A percentile compares a stretch with the other conserved stretches of the same genome.
phyloP scores from a whole-genome alignment of 306 rosid genomes.

The Cicer chorassanicum region DNA sequence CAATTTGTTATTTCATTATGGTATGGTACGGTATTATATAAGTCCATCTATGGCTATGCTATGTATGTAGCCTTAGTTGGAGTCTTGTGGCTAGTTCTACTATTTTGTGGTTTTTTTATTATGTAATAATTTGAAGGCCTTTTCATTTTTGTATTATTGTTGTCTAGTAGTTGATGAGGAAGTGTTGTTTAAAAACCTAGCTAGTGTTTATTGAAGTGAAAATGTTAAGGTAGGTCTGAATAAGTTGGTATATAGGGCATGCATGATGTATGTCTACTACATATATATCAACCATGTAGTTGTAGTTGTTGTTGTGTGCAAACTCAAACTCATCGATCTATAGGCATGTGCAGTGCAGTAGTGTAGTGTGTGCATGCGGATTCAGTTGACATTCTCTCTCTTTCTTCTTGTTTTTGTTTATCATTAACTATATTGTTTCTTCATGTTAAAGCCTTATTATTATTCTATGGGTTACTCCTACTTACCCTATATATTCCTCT shows the following conservation, averaged over 20 bases:
- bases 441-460: constrained; percentile 49
- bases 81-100: constrained; percentile 48
- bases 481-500: constrained; percentile 65
- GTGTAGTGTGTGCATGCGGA: constrained; percentile 50
- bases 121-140: constrained; percentile 37
- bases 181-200: constrained; percentile 39
- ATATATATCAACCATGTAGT: constrained; percentile 37
- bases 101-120: constrained; percentile 13
- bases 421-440: constrained; percentile 57
- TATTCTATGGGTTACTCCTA: not conserved
- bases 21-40: constrained; percentile 36
- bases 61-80: constrained; percentile 44
- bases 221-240: constrained; percentile 8
- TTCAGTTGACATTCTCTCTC: constrained; percentile 62
- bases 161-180: constrained; percentile 14
- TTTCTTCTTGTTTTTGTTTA: constrained; percentile 55
- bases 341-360: constrained; percentile 52
- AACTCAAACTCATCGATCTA: constrained; percentile 32
- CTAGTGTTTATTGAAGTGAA: constrained; percentile 25
- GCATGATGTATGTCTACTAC: constrained; percentile 48
- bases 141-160: not conserved
- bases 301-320: constrained; percentile 44
- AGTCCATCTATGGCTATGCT: constrained; percentile 32
- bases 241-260: constrained; percentile 49
- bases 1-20: not conserved